Evolutionary conservation across 1,284 basidiomycete species (phyloP), one percentile per base, ranked within the genome.

Genomic region (Mrakiaceae sp.): DNA sequence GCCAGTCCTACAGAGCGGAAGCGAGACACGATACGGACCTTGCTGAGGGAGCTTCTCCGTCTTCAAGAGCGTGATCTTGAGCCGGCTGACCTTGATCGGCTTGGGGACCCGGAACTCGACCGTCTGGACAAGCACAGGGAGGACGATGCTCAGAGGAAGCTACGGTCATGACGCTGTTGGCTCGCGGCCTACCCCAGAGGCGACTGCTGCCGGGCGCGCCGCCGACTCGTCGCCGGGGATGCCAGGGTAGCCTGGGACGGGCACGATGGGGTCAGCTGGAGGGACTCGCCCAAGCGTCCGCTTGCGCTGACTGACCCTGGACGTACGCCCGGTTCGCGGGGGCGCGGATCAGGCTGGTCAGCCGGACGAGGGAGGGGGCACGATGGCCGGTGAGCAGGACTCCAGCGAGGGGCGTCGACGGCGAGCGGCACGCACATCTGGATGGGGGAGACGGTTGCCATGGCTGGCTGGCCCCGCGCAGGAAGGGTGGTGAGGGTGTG

Each of bases 1-100:
- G 27, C 27, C 27, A 27, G 27, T 27, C 27, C 27, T 27, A 27
- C 27, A 27, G 27, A 27, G 27, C 27, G 27, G 27, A 2, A 27
- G 27, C 27, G 27, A 27, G 27, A 46, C 54, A 5, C 3, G 54
- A 11, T 27, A 47, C 58, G 50, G 14, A 61, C 60, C 60, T 53
- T 61, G 60, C 10, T 40, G 40, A n/a, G 61, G 61, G 9, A 63
- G 61, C 55, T 63, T 63, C 47, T 63, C 61, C 14, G 48, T 39
- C 54, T 63, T 63, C 8, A 56, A 10, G 5, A 63, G 61, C 12
- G 54, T 16, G 12, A 63, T 63, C 53, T 57, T 63, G 46, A 55
- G 46, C 46, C 44, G 56, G 3, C 44, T 9, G 12, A 54, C 61
- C 46, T 63, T 63, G 53, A 63, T 51, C 6, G 61, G 44, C 42